These are phyloP conservation scores for Teunomyces funiuensis DNA, from an alignment of 805 yeast species.

Conservation along the genomic window DNA sequence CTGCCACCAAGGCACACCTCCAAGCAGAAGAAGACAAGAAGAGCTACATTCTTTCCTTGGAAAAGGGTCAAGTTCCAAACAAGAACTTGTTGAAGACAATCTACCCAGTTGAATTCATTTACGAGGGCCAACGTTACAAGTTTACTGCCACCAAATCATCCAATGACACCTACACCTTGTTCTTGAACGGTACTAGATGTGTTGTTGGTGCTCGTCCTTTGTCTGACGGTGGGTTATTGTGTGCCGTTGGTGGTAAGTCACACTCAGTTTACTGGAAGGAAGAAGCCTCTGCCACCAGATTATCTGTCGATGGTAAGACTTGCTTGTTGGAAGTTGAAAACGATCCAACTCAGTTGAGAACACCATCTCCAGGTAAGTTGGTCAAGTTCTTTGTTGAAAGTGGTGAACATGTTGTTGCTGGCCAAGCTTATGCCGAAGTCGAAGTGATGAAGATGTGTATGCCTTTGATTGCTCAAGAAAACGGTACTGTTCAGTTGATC, in stretches of 20 bases:
- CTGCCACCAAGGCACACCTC: constrained; percentile 91
- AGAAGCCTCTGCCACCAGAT: constrained; percentile 91
- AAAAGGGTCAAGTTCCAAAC: constrained; percentile 93
- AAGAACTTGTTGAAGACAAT: constrained; percentile 80
- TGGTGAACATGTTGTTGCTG: constrained; percentile 89
- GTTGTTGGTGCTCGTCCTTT: constrained; percentile 85
- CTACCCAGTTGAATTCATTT: constrained; percentile 91
- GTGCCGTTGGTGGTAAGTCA: constrained; percentile 87
- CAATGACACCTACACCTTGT: constrained; percentile 78
- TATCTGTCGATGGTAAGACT: constrained; percentile 93
- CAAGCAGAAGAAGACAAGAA: constrained; percentile 67
- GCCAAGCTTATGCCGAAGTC: constrained; percentile 96
- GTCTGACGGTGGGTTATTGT: constrained; percentile 90
- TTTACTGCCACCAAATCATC: constrained; percentile 96
- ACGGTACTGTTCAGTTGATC: constrained; percentile 87
- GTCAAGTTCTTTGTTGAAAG: constrained; percentile 90
- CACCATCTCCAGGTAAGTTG: constrained; percentile 98
- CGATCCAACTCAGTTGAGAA: constrained; percentile 97
- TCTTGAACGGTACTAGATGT: constrained; percentile 89
- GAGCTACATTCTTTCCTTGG: constrained; percentile 74
- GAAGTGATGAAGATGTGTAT: constrained; percentile 99
- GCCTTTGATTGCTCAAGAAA: constrained; percentile 93
- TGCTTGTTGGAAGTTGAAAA: constrained; percentile 92
- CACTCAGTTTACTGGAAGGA: constrained; percentile 98
- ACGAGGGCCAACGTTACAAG: constrained; percentile 89